Percentiles rank a stretch among this genome's conserved stretches.
Evolutionary conservation across 2,329 filamentous ascomycete species (phyloP).

Genomic region (Neurospora sp.): DNA sequence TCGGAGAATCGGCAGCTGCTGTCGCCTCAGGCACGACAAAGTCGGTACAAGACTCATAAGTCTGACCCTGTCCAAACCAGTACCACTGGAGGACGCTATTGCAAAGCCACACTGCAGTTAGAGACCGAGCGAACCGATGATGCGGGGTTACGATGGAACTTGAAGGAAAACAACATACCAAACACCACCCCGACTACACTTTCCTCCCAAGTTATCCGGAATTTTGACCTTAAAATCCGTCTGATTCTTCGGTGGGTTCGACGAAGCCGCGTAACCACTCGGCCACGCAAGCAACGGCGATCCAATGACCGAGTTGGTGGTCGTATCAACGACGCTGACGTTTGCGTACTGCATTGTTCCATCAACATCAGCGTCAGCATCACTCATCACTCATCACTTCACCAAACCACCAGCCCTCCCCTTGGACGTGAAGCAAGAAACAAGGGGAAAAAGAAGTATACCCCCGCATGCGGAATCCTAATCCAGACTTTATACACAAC

Average conservation of each 20-base stretch:
- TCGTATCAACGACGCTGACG: conserved; percentile 37
- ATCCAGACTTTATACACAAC: conserved; percentile 34
- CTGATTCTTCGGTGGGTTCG: conserved; percentile 21
- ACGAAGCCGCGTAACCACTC: conserved; percentile 19
- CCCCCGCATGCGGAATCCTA: conserved; percentile 29
- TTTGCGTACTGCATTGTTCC: too few relatives aligned
- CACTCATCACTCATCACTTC: too few relatives aligned
- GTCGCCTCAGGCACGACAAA: conserved; percentile 26
- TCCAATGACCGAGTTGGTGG: conserved; percentile 37
- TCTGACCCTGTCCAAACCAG: conserved; percentile 49
- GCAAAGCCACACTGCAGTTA: conserved; percentile 23
- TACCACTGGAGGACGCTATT: conserved; percentile 47
- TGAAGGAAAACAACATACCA: too few relatives aligned
- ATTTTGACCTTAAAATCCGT: conserved; percentile 22
- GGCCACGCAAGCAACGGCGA: conserved; percentile 24
- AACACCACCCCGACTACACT: conserved; percentile 18
- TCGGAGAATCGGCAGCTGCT: background rate
- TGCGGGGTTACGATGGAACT: too few relatives aligned
- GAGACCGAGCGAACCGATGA: too few relatives aligned
- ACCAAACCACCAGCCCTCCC: too few relatives aligned
- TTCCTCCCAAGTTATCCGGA: conserved; percentile 17
- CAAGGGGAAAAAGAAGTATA: too few relatives aligned
- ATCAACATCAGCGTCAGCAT: too few relatives aligned
- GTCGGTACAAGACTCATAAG: conserved; percentile 54
- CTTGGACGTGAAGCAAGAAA: too few relatives aligned